Evolutionary conservation across 83 land plant species (phyloP).

Genomic region (Picea abies): DNA sequence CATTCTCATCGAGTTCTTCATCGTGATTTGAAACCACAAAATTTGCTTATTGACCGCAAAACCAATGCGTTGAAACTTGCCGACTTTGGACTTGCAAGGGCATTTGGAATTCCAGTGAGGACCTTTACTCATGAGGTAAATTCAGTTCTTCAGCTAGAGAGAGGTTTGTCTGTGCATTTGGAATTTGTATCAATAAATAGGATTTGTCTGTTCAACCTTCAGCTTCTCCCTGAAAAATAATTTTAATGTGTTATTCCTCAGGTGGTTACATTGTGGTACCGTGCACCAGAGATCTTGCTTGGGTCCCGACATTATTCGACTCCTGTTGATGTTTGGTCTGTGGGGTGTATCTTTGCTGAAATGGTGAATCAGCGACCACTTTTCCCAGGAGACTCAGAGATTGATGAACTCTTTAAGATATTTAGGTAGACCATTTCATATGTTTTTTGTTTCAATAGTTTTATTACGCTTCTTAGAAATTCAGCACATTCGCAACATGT

Average conservation of each 20-base stretch:
- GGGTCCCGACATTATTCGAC: constrained; percentile 97
- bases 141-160: background rate
- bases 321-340: constrained; percentile 99
- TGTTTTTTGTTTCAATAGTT: background rate
- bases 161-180: background rate
- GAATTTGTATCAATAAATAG: background rate
- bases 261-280: constrained; percentile 98
- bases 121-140: constrained; percentile 98
- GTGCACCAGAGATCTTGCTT: constrained; percentile 95
- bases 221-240: background rate
- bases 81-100: constrained; percentile 97
- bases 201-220: background rate
- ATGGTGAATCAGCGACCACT: constrained; percentile 94
- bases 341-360: constrained; percentile 98
- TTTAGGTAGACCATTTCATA: constrained; percentile 47
- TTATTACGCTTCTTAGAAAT: background rate
- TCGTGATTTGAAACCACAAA: constrained; percentile 97
- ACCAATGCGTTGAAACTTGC: constrained; percentile 95
- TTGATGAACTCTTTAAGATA: constrained; percentile 83
- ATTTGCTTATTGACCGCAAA: constrained; percentile 86
- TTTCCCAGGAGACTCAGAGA: constrained; percentile 88
- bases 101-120: constrained; percentile 97
- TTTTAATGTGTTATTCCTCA: constrained; percentile 12
- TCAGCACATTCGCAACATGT: background rate
- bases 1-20: constrained; percentile 98